Conservation (phyloP, 2,329 filamentous ascomycete genomes). For the Colletotrichum sp. region DNA sequence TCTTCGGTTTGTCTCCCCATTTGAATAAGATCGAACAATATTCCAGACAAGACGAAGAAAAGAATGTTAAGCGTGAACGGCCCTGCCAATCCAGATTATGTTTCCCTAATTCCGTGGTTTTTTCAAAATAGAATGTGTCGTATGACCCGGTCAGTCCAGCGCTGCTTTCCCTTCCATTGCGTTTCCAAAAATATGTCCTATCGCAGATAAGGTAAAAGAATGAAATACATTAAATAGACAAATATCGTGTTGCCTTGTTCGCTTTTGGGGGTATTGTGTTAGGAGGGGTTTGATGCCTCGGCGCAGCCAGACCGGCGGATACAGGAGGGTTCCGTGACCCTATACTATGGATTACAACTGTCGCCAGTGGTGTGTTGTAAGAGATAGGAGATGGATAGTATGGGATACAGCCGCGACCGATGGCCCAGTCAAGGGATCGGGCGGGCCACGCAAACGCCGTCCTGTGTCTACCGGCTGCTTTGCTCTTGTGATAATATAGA, state of each 20-base stretch:
- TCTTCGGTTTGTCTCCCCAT: not conserved
- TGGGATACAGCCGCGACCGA: not conserved
- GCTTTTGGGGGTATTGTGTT: not conserved
- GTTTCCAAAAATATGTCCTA: not conserved
- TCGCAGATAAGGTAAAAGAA: slow-evolving; percentile 1
- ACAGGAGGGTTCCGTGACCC: not conserved
- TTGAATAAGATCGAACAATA: not conserved
- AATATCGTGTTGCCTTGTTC: not conserved
- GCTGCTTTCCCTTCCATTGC: not conserved
- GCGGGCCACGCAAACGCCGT: not conserved
- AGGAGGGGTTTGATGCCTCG: not conserved
- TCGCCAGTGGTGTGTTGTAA: not conserved
- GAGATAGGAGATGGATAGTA: not conserved
- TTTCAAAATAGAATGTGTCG: not conserved
- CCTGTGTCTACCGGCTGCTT: slow-evolving; percentile 9
- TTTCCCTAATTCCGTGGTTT: not conserved
- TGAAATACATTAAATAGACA: not conserved
- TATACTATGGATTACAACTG: slow-evolving; percentile 6
- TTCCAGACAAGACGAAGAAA: not conserved
- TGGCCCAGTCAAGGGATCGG: not conserved
- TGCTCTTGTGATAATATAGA: not conserved
- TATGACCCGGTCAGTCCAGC: not conserved
- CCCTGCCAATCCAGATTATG: slow-evolving; percentile 14
- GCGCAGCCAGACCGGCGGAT: slow-evolving; percentile 4
- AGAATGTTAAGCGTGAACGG: slow-evolving; percentile 1